Percentiles rank a stretch among this genome's conserved stretches.
Evolutionary conservation across 2,329 filamentous ascomycete genomes (phyloP).

Genomic region (Stagonosporopsis chrysanthemi): DNA sequence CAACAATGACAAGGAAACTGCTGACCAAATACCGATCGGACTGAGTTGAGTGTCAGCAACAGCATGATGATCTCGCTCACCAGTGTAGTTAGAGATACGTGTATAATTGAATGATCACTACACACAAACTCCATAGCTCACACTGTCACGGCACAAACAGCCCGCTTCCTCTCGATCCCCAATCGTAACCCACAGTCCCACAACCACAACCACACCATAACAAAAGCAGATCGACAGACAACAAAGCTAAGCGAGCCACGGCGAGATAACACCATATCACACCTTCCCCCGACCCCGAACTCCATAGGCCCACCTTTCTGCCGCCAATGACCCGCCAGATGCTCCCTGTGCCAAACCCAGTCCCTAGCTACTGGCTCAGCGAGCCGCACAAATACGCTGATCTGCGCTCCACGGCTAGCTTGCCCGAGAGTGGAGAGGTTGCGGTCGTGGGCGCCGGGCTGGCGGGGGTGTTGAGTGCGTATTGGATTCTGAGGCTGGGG

Average conservation of each 20-base stretch:
- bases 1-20: neutral
- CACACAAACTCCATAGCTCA: no score
- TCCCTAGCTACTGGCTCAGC: conserved; percentile 49
- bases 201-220: neutral
- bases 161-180: neutral
- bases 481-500: conserved; percentile 32
- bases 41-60: no score
- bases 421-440: conserved; percentile 40
- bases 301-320: neutral
- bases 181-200: neutral
- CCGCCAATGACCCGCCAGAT: conserved; percentile 19
- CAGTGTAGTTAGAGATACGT: no score
- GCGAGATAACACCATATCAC: neutral
- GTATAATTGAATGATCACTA: no score
- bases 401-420: conserved; percentile 36
- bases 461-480: conserved; percentile 42
- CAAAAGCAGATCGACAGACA: neutral
- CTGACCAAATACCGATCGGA: neutral
- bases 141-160: no score
- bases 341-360: conserved; percentile 43
- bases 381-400: conserved; percentile 39
- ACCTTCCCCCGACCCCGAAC: neutral
- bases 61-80: no score
- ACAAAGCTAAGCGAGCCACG: neutral
- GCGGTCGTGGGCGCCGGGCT: conserved; percentile 48